Evolutionary conservation across 805 yeast genomes (phyloP), one percentile per base, ranked within the genome.

Genomic region (Spathaspora arborariae): DNA sequence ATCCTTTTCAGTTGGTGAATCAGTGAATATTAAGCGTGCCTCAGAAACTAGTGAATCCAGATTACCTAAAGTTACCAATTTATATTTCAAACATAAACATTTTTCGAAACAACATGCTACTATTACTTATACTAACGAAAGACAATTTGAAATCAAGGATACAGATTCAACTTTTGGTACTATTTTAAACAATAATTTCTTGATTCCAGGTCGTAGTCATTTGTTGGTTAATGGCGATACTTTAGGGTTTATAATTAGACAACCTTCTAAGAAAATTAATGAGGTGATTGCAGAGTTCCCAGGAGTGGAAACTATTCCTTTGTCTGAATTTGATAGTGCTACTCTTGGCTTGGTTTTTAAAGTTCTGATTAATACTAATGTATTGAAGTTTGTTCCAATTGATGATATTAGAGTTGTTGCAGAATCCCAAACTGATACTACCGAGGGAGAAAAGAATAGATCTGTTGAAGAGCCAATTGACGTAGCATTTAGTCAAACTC

Each of bases 151-250:
- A 33, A 43, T 68, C 37, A 56, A 54, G 48, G 77, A 72, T 47
- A 45, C 50, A 21, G 50, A 51, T 21, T 69, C 75, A 5, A 68
- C 70, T 16, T 71, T 70, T 54, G 76, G 76, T 1, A 70, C 76
- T 15, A 49, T 67, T 7, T 42, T 65, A 45, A 64, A 68, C 46
- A 55, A 58, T 22, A 56, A 58, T 20, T 52, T 71, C 15, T 41
- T 54, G 13, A 21, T 41, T 19, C 63, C 68, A 1, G 51, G 48
- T 22, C 43, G 37, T 18, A 49, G 51, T 55, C 45, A 51, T 42
- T 41, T 42, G 10, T 46, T 68, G 20, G 24, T 35, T 10, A 41
- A 52, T 40, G 64, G 62, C 16, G 75, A 70, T 50, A 40, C 21
- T 2, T 47, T 72, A 16, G 72, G 74, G 4, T 68, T 72, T 43